phyloP scores from a whole-genome alignment of 2,329 filamentous ascomycete species.

The Trichoderma sp. region DNA sequence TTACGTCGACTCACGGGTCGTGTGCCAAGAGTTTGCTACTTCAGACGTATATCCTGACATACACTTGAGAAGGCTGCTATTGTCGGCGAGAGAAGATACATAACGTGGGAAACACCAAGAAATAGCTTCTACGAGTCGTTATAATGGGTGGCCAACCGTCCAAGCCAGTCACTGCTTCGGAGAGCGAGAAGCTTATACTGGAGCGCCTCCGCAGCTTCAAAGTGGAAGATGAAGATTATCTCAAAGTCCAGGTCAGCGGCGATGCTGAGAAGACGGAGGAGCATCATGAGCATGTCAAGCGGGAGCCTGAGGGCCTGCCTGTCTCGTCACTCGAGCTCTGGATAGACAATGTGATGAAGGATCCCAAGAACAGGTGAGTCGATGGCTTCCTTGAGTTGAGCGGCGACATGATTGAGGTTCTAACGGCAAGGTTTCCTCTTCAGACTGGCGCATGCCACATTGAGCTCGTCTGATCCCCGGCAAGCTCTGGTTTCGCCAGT shows the following conservation, averaged over 20 bases:
- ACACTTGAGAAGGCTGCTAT: neutral
- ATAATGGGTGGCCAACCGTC: slow-evolving; percentile 48
- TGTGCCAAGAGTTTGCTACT: neutral
- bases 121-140: neutral
- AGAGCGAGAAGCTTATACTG: slow-evolving; percentile 44
- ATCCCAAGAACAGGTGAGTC: slow-evolving; percentile 62
- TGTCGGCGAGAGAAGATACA: neutral
- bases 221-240: slow-evolving; percentile 51
- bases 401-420: neutral
- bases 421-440: neutral
- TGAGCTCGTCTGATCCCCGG: slow-evolving; percentile 65
- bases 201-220: slow-evolving; percentile 46
- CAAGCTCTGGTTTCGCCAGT: slow-evolving; percentile 63
- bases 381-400: neutral
- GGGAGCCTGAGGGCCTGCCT: slow-evolving; percentile 47
- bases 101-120: neutral
- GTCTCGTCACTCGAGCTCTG: slow-evolving; percentile 53
- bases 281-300: slow-evolving; percentile 18
- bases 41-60: neutral
- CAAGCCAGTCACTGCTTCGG: slow-evolving; percentile 33
- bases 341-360: slow-evolving; percentile 60
- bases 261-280: slow-evolving; percentile 30
- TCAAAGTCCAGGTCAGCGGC: slow-evolving; percentile 44
- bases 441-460: slow-evolving; percentile 72
- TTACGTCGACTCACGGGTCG: neutral